phyloP scores from a whole-genome alignment of 257 asterid species.

The Asclepias syriaca region DNA sequence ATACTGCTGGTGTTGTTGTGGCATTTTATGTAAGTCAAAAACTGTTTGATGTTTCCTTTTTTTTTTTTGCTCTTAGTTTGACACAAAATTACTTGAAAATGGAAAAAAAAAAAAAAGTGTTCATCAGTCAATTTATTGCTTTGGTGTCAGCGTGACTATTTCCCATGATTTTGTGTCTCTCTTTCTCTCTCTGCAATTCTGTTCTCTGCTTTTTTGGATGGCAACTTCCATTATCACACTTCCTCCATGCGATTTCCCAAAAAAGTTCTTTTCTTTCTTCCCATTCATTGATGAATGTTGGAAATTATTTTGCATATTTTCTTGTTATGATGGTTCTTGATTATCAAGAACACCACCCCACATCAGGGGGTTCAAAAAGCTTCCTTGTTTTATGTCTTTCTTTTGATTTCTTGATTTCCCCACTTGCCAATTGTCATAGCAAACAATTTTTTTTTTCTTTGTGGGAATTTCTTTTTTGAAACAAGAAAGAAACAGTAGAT shows the following conservation, averaged over 20 bases:
- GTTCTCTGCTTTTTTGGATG: background rate
- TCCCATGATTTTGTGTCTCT: background rate
- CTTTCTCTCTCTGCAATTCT: background rate
- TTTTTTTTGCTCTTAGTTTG: background rate
- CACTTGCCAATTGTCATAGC: background rate
- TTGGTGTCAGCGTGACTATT: background rate
- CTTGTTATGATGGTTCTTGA: background rate
- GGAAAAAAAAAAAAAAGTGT: background rate
- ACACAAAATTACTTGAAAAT: background rate
- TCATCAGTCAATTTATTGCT: background rate
- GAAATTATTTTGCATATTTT: background rate
- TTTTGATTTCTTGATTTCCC: background rate
- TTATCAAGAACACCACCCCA: background rate
- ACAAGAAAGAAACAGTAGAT: too few relatives aligned
- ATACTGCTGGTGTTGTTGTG: conserved; percentile 95
- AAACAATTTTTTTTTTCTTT: too few relatives aligned
- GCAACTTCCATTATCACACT: background rate
- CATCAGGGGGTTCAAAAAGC: background rate
- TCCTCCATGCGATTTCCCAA: background rate
- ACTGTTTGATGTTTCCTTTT: background rate
- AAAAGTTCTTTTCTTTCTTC: too few relatives aligned
- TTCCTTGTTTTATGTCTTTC: background rate
- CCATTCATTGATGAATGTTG: background rate
- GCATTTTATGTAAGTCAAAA: conserved; percentile 81
- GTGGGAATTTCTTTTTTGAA: too few relatives aligned